Conservation (phyloP, 1,139 yeast genomes). For the Pichia terricola region DNA sequence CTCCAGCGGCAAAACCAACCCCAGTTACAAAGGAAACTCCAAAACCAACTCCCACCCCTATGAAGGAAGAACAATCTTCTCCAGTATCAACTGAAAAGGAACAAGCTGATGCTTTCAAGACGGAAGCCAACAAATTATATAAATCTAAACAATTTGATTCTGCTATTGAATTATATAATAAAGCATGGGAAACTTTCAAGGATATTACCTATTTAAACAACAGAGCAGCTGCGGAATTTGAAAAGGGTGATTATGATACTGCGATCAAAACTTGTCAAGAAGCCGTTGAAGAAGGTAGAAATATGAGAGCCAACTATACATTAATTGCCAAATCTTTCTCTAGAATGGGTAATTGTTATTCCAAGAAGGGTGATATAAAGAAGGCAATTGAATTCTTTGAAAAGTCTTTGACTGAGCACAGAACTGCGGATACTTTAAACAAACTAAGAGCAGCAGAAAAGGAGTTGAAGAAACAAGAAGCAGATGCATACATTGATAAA, state of each 20-base stretch:
- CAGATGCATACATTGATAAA: conserved; percentile 73
- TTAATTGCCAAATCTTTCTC: conserved; percentile 87
- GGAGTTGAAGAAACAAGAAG: conserved; percentile 69
- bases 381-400: conserved; percentile 75
- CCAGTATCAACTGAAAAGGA: conserved; percentile 26
- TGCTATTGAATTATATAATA: conserved; percentile 76
- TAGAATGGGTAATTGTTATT: conserved; percentile 76
- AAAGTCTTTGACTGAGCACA: conserved; percentile 91
- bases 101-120: conserved; percentile 72
- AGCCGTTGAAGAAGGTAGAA: conserved; percentile 88
- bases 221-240: conserved; percentile 96
- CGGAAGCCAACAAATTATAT: conserved; percentile 79
- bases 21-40: conserved; percentile 10
- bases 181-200: conserved; percentile 74
- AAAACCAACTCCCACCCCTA: conserved; percentile 10
- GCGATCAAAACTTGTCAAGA: conserved; percentile 72
- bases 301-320: conserved; percentile 84
- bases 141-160: conserved; percentile 85
- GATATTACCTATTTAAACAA: conserved; percentile 94
- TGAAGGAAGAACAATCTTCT: not conserved
- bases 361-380: conserved; percentile 63
- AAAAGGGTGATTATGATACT: conserved; percentile 83
- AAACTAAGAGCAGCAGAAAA: conserved; percentile 85
- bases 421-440: conserved; percentile 87
- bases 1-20: conserved; percentile 6